Evolutionary conservation across 495 filamentous ascomycete species (phyloP), one percentile per base, ranked within the genome.

Genomic region (Chaetomium cochliodes): DNA sequence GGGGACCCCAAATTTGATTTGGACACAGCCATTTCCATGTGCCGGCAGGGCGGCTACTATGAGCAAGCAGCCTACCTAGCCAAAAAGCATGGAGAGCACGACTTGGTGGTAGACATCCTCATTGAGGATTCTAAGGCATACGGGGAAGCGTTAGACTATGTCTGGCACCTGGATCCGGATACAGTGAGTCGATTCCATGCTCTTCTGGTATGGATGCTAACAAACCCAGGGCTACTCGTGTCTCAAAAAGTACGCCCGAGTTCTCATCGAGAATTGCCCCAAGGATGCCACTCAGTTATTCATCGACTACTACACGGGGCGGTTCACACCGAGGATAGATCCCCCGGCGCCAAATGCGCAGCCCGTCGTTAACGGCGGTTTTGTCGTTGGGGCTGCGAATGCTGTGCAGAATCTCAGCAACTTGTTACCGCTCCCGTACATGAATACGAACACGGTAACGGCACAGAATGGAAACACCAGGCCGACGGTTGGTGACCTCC

Each of bases 21-120:
- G 9, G 94, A 98, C 65, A 98, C 96, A 8, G 96, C 96, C 3
- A 98, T 98, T 57, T 86, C 88, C 5, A 98, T 98, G 94, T 98
- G 94, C 69, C 86, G 96, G 20, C 94, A 98, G 78, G 96, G 92
- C 25, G 92, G 96, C n/a, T 98, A 98, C 74, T 93, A 88, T 72
- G 91, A 97, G 65, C 94, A 98, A 78, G 94, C 94, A 9, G 96
- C 94, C 2, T 98, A 94, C 71, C 83, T 98, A 53, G 93, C 94
- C 13, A 91, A 92, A 60, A 96, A 97, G 72, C 93, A 98, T 71
- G 87, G 90, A 7, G 96, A 98, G 71, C 90, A 94, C 69, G 92
- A 96, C 39, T 83, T 97, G 63, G 94, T 98, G 2, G 88, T 98
- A 12, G 92, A 96, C 73, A 96, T 98, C 47, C 73, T 98, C 59